Percentiles rank a stretch among this genome's conserved stretches.
Conservation (phyloP, 1,139 yeast genomes). For the Yamadazyma dushanensis region DNA sequence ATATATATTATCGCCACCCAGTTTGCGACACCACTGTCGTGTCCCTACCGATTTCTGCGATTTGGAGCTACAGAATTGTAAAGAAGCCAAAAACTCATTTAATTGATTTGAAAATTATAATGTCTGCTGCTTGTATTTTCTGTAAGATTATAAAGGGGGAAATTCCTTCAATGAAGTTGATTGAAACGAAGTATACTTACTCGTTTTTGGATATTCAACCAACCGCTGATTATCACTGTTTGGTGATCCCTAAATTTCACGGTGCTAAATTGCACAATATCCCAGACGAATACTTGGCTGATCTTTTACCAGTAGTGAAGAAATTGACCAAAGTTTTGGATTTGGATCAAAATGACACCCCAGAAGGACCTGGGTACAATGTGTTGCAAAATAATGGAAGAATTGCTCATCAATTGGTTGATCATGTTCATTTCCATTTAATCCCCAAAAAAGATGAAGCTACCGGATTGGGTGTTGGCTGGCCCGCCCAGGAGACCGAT, state of each 20-base stretch:
- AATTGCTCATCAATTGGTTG: constrained; percentile 92
- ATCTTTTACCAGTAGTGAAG: constrained; percentile 83
- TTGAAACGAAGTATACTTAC: constrained; percentile 76
- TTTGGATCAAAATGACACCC: constrained; percentile 54
- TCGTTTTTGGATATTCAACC: constrained; percentile 95
- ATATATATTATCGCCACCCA: constrained; percentile 13
- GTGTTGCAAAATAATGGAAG: constrained; percentile 89
- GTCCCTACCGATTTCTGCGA: neutral
- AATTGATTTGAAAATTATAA: constrained; percentile 1
- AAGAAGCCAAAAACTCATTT: neutral
- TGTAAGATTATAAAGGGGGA: constrained; percentile 94
- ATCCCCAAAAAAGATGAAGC: constrained; percentile 77
- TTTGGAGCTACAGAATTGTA: too few species aligned
- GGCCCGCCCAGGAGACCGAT: constrained; percentile 86
- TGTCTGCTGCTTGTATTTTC: constrained; percentile 58
- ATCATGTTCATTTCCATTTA: constrained; percentile 94
- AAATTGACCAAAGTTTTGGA: constrained; percentile 73
- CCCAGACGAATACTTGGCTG: constrained; percentile 87
- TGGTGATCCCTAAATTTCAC: constrained; percentile 87
- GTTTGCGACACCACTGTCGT: neutral
- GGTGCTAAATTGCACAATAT: constrained; percentile 89
- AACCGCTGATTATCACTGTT: constrained; percentile 81
- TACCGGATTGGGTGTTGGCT: constrained; percentile 80
- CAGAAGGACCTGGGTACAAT: constrained; percentile 82
- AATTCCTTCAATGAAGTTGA: constrained; percentile 84